These are phyloP conservation scores for Brachypodium distachyon DNA, from an alignment of 202 grass and related monocot genomes.

Conservation along the genomic window DNA sequence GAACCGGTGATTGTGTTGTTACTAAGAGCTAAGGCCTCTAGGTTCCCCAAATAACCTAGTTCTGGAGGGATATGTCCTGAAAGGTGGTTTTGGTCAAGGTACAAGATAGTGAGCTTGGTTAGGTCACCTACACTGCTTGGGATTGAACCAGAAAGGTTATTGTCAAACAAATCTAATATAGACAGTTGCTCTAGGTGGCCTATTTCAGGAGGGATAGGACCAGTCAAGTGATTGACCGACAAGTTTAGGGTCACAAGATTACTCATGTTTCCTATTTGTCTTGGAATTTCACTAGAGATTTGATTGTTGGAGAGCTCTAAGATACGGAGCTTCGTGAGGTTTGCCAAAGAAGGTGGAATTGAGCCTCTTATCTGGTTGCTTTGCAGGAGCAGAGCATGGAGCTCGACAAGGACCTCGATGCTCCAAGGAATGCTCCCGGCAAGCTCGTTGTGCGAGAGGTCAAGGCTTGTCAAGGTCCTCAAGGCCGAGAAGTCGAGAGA, in stretches of 20 bases:
- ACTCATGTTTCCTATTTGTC: not conserved
- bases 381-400: not conserved
- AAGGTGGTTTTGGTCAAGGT: too few species aligned
- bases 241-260: not conserved
- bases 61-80: too few species aligned
- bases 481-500: not conserved
- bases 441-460: not conserved
- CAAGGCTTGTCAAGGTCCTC: not conserved
- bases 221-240: not conserved
- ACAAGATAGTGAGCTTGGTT: too few species aligned
- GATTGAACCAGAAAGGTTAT: not conserved
- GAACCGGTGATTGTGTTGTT: too few species aligned
- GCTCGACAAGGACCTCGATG: not conserved
- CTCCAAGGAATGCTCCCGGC: not conserved
- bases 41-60: too few species aligned
- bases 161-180: not conserved
- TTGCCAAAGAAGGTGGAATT: not conserved
- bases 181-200: not conserved
- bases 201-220: not conserved
- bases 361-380: not conserved
- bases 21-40: too few species aligned
- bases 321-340: not conserved
- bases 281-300: not conserved
- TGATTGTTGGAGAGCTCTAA: not conserved
- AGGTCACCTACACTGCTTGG: not conserved